Base-by-base conservation (phyloP, 495 filamentous ascomycete species). In the Penicillium cinerascens region DNA sequence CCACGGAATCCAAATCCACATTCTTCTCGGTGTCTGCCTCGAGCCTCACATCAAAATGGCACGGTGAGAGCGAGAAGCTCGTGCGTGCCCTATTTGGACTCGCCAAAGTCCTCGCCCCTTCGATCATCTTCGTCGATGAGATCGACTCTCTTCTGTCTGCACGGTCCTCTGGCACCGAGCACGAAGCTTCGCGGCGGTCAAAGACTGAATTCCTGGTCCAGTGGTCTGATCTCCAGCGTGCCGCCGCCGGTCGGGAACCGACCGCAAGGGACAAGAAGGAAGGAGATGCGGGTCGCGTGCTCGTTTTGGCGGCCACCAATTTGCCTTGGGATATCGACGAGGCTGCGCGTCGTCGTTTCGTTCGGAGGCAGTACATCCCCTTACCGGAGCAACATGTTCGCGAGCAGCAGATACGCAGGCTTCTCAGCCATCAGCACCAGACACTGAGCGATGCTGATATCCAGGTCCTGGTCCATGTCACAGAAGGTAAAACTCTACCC, bases 201-300 rank as follows among this genome's bases (percentile, higher is more conserved):
- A 97, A 99, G 71, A 99, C 93, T 0, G 93, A 99, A 61, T 99
- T 99, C 52, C 68, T 99, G 47, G 96, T 99, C 39, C 92, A 97
- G 62, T 99, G 93, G 93, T 91, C 87, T 42, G 92, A 96, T 67
- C 74, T 99, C 6, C 88, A 93, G 55, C 84, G 88, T 47, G 93
- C 93, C 6, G 93, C 95, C 1, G 95, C 92, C 1, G 95, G 93
- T 10, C 80, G 88, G 43, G 88, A 92, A 56, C 78, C 79, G 40
- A 78, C 67, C n/a, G 80, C 84, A 21, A 83, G 77, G 42, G 86
- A 91, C 17, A 86, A 80, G 61, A 73, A 73, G 40, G 72, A 78
- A n/a, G 91, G 89, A n/a, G 92, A 97, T 69, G 82, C 91, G 3
- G 92, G 82, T 52, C 78, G 93, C 29, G 95, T 98, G 2, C 81